Conservation (phyloP, 495 filamentous ascomycete species). For the Talaromyces stipitatus region DNA sequence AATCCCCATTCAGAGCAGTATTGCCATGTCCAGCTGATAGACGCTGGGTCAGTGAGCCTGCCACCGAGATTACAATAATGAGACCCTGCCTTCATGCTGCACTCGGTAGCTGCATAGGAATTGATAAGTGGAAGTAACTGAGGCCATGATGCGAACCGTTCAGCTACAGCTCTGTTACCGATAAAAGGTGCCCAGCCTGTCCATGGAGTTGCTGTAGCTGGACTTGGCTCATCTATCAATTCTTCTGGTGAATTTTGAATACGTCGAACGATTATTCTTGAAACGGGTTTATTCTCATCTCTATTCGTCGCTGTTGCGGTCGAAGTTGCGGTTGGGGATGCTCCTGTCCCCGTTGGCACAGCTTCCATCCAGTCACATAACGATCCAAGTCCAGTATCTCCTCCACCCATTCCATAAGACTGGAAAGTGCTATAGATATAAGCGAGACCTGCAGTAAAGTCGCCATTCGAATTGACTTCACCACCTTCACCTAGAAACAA, state of each 20-base stretch:
- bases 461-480: constrained; percentile 41
- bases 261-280: constrained; percentile 7
- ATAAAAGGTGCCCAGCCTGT: constrained; percentile 30
- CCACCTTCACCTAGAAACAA: constrained; percentile 42
- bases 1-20: constrained; percentile 54
- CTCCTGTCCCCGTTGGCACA: constrained; percentile 12
- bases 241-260: neutral
- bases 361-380: constrained; percentile 43
- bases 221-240: neutral
- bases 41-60: constrained; percentile 23
- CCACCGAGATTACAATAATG: constrained; percentile 38
- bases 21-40: constrained; percentile 52
- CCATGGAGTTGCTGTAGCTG: neutral
- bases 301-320: neutral
- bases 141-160: constrained; percentile 42
- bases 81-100: constrained; percentile 9
- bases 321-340: constrained; percentile 6
- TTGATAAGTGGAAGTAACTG: constrained; percentile 35
- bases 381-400: constrained; percentile 23
- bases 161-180: constrained; percentile 33
- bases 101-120: constrained; percentile 13
- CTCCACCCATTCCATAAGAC: constrained; percentile 38
- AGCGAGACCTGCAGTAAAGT: constrained; percentile 37
- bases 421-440: constrained; percentile 39
- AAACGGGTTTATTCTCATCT: neutral